Conservation (phyloP, 306 rosid genomes). For the Ziziphus jujuba region DNA sequence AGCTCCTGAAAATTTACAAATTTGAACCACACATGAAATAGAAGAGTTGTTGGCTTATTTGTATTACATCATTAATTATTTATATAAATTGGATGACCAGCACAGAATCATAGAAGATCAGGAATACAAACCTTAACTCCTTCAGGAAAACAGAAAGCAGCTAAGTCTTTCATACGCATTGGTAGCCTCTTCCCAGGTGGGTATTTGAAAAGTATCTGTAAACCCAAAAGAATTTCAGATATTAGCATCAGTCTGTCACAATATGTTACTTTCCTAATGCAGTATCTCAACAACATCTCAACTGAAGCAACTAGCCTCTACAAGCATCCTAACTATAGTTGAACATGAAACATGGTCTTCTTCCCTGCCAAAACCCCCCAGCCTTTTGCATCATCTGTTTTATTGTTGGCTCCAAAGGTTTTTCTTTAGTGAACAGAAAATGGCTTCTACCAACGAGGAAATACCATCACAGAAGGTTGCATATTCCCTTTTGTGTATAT, state of each 20-base stretch:
- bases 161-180: conserved; percentile 69
- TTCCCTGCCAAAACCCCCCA: not conserved
- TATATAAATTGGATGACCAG: not conserved
- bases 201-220: conserved; percentile 81
- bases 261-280: too few relatives aligned
- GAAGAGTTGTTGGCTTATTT: too few relatives aligned
- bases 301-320: too few relatives aligned
- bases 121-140: conserved; percentile 76
- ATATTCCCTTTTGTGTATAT: not conserved
- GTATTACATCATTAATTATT: too few relatives aligned
- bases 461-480: not conserved
- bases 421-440: not conserved
- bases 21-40: too few relatives aligned
- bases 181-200: conserved; percentile 76
- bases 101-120: conserved; percentile 19
- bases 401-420: not conserved
- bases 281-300: too few relatives aligned
- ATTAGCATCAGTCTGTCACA: conserved; percentile 1
- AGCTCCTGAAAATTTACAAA: too few relatives aligned
- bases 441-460: not conserved
- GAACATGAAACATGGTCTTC: too few relatives aligned
- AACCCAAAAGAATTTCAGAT: conserved; percentile 17
- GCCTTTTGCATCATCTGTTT: not conserved
- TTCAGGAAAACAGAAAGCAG: conserved; percentile 84
- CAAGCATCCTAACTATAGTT: too few relatives aligned